Conservation (phyloP, 768 basidiomycete genomes). For the Termitomyces sp. region DNA sequence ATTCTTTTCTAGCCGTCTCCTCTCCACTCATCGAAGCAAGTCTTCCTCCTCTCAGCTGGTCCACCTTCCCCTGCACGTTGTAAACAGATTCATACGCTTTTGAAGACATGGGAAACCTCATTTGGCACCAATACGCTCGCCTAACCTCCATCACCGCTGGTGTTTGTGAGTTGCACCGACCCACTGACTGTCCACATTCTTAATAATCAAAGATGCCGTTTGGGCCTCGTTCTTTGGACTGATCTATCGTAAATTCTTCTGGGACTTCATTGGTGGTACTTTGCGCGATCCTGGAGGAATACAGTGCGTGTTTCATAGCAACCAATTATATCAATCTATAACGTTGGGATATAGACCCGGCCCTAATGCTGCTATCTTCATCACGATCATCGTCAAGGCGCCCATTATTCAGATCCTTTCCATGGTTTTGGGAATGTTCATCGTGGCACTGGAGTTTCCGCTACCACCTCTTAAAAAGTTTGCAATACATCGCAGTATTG, state of each 20-base stretch:
- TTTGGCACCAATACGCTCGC: conserved; percentile 80
- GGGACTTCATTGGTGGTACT: conserved; percentile 87
- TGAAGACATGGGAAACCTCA: conserved; percentile 60
- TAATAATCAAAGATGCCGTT: conserved; percentile 61
- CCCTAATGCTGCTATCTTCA: conserved; percentile 56
- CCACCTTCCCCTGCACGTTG: conserved; percentile 8
- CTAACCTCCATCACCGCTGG: conserved; percentile 65
- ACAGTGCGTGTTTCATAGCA: conserved; percentile 50
- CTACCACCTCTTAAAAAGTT: conserved; percentile 52
- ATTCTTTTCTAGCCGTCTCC: conserved; percentile 23
- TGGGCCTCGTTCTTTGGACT: conserved; percentile 83
- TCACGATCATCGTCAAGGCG: conserved; percentile 68
- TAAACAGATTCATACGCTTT: conserved; percentile 2
- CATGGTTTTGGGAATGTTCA: conserved; percentile 54
- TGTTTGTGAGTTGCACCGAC: conserved; percentile 52
- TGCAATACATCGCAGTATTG: conserved; percentile 61
- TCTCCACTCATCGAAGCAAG: conserved; percentile 34
- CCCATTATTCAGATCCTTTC: conserved; percentile 72
- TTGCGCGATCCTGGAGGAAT: conserved; percentile 75
- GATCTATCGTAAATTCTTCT: conserved; percentile 92
- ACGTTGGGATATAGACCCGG: conserved; percentile 44
- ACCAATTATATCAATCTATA: not conserved
- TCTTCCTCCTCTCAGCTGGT: conserved; percentile 25
- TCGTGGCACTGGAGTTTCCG: conserved; percentile 73
- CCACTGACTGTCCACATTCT: not conserved